Conservation (phyloP, 257 asterid species). For the Gardenia jasminoides region DNA sequence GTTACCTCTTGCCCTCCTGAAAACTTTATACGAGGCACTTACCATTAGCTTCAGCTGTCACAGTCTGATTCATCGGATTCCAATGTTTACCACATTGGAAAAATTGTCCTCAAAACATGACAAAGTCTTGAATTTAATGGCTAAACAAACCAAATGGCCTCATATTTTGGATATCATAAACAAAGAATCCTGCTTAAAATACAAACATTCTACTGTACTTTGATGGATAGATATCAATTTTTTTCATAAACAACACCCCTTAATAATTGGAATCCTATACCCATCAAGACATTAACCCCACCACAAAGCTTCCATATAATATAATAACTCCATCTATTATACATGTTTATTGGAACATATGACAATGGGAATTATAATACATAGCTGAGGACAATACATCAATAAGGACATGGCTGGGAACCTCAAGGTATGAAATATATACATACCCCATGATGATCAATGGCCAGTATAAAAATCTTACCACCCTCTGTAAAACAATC, state of each 20-base stretch:
- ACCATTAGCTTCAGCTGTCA: conserved; percentile 15
- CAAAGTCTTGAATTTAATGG: conserved; percentile 27
- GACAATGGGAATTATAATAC: conserved; percentile 5
- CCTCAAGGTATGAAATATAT: conserved; percentile 31
- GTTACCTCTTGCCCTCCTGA: background rate
- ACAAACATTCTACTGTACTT: conserved; percentile 25
- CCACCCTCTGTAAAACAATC: conserved; percentile 19
- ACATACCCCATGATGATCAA: conserved; percentile 29
- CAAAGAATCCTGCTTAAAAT: conserved; percentile 17
- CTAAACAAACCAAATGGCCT: conserved; percentile 20
- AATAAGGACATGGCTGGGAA: conserved; percentile 14
- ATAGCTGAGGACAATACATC: conserved; percentile 22
- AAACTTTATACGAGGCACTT: background rate
- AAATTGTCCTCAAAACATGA: conserved; percentile 20
- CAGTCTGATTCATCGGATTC: conserved; percentile 24
- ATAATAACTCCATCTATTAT: background rate
- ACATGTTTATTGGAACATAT: conserved; percentile 26
- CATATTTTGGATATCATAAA: conserved; percentile 1
- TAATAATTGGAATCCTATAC: conserved; percentile 18
- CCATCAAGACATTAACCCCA: background rate
- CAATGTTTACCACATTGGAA: conserved; percentile 6
- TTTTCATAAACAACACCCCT: background rate
- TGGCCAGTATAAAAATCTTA: conserved; percentile 26
- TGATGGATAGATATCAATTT: background rate
- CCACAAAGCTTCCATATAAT: conserved; percentile 3